Evolutionary conservation across 2,329 filamentous ascomycete species (phyloP), one percentile per base, ranked within the genome.

Genomic region (Ophiostoma ulmi): DNA sequence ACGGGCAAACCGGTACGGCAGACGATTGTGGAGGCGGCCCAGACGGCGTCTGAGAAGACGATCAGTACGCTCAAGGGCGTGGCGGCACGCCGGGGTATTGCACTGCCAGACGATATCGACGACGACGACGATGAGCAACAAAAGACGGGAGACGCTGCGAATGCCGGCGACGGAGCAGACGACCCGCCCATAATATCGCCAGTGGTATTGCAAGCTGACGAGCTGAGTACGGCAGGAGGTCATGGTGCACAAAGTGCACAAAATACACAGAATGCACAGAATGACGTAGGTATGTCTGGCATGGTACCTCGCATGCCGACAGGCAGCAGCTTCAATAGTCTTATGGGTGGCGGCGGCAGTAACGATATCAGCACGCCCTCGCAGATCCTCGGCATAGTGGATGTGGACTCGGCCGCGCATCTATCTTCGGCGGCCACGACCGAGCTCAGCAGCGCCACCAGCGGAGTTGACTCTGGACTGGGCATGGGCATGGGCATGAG

Each of bases 401-500:
- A 72, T 20, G 35, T 71, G 39, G 72, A 72, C 58, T 69, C 73
- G 48, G 67, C 31, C 14, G 52, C 70, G n/a, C 67, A 72, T 11
- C 20, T 74, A 10, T 20, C 70, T n/a, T 69, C 70, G 20, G 48
- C n/a, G 11, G 41, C 67, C 3, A 39, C 31, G 31, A 65, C 35
- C 36, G 67, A 67, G 36, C 22, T 68, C 11, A 65, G 70, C 70
- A 66, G 58, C 41, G 26, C 22, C 35, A 36, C 22, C 14, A 44
- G 67, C 39, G 67, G 63, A 41, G 68, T 68, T 20, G 63, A 58
- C 10, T 58, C 52, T 22, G 52, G 8, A 26, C n/a, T 26, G n/a
- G 8, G 52, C 3, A 48, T 48, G 44, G 58, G 65, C 13, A 48
- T 69, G 10, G 69, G 55, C 38, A 64, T 31, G n/a, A 63, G 58